Base-by-base conservation (phyloP, 805 yeast species). In the Torulaspora franciscae region DNA sequence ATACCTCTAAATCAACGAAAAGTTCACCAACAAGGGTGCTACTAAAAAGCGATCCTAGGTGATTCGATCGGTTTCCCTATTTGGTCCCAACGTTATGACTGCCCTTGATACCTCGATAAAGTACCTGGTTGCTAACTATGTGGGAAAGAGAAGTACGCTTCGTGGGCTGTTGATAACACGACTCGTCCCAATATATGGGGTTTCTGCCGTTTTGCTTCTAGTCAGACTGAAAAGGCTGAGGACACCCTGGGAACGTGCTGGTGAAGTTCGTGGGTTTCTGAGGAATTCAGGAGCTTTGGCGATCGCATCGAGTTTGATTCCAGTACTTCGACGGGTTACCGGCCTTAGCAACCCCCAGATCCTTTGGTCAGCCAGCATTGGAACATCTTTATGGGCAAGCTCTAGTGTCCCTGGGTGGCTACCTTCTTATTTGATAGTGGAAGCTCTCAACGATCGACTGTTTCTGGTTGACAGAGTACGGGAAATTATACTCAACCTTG, bases 371-470 rank as follows among this genome's bases (percentile, higher is more conserved):
- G 17, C 39, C 7, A 26, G 41, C 10, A 22, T 39, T 5, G 35
- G 35, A 11, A 4, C 37, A 14, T 29, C 48, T n/a, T 36, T 48
- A n/a, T 22, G 30, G 17, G 8, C 29, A n/a, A 22, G 42, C 11
- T 30, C 39, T 5, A 14, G 24, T 7, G 5, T 52, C 1, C 58
- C 59, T 14, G 32, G 32, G 24, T 56, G 54, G 55, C 25, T 54
- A 10, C 14, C 47, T 15, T 44, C 52, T 5, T 56, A 54, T 28
- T 32, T 50, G 9, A 17, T 44, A 1, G 39, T 49, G 14, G 59
- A 56, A 43, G 47, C 54, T 4, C 23, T 49, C 1, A 33, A 44
- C 8, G 55, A 48, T 22, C 34, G 37, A 14, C 5, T 47, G 27
- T 11, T 37, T 4, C 40, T 36, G 13, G 30, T 22, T 6, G 15